A percentile compares a stretch with the other conserved stretches of the same genome.
phyloP scores from a whole-genome alignment of 1,139 yeast species.

The Protomyces pachydermus region DNA sequence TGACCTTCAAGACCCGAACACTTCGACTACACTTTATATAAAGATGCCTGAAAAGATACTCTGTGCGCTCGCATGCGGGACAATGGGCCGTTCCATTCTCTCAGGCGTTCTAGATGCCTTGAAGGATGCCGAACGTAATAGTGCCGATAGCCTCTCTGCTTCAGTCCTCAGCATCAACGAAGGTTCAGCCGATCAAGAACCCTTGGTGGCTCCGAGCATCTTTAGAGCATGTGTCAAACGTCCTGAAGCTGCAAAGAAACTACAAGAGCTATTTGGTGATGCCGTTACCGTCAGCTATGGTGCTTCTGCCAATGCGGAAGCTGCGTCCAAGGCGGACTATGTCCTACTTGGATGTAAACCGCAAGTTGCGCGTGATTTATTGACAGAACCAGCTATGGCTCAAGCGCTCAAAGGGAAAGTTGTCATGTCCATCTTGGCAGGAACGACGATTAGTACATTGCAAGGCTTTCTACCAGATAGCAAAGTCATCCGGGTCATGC shows the following conservation, averaged over 20 bases:
- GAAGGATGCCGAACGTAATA: slow-evolving; percentile 35
- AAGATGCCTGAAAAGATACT: slow-evolving; percentile 44
- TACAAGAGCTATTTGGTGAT: slow-evolving; percentile 47
- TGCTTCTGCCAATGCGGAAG: slow-evolving; percentile 30
- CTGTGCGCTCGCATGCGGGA: slow-evolving; percentile 86
- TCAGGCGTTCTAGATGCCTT: slow-evolving; percentile 63
- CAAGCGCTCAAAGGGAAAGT: slow-evolving; percentile 53
- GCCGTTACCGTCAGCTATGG: slow-evolving; percentile 48
- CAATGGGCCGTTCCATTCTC: slow-evolving; percentile 93
- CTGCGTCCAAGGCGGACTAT: slow-evolving; percentile 55
- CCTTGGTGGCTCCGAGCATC: slow-evolving; percentile 58
- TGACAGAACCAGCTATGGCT: slow-evolving; percentile 36
- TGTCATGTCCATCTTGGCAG: slow-evolving; percentile 82
- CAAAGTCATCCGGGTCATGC: slow-evolving; percentile 83
- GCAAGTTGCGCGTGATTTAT: slow-evolving; percentile 54
- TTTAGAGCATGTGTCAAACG: slow-evolving; percentile 73
- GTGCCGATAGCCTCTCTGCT: neutral
- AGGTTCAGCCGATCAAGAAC: slow-evolving; percentile 29
- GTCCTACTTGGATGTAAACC: slow-evolving; percentile 57
- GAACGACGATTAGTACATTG: slow-evolving; percentile 76
- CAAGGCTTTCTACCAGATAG: slow-evolving; percentile 35
- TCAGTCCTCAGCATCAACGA: neutral
- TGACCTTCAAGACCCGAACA: neutral
- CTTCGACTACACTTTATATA: neutral
- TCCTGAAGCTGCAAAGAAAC: slow-evolving; percentile 48